These are phyloP conservation scores for Aphanomyces stellatus DNA, from an alignment of 352 stramenopile genomes.

Conservation along the genomic window DNA sequence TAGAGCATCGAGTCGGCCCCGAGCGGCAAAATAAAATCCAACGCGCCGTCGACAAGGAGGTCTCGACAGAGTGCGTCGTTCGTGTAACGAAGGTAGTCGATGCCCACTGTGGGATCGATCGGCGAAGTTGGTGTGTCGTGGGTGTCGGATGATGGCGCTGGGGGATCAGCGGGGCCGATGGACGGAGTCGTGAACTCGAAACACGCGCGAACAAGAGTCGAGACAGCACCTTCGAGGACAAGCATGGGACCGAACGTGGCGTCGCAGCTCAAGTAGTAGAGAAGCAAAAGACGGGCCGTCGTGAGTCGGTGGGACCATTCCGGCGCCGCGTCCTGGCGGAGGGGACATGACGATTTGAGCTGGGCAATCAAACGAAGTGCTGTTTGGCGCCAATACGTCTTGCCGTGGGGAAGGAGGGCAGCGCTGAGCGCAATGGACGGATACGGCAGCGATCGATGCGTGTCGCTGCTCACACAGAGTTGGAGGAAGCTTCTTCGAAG, in stretches of 20 bases:
- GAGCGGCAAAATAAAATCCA: constrained; percentile 11
- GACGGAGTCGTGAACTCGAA: background rate
- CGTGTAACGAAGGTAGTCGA: constrained; percentile 9
- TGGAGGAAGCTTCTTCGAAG: no score
- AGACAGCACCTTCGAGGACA: constrained; percentile 5
- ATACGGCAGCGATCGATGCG: no score
- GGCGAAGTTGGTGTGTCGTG: background rate
- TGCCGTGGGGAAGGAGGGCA: background rate
- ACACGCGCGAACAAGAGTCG: background rate
- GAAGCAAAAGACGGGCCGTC: background rate
- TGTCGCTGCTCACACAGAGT: no score
- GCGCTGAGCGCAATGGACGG: constrained; percentile 4
- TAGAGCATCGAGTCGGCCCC: constrained; percentile 6
- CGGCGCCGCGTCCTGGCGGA: background rate
- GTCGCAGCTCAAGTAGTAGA: constrained; percentile 14
- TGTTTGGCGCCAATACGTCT: background rate
- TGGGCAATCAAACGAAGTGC: background rate
- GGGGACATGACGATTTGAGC: background rate
- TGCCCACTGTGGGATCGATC: background rate
- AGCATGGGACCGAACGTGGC: background rate
- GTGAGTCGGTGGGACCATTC: background rate
- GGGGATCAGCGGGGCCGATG: background rate
- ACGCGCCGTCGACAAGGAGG: background rate
- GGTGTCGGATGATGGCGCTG: background rate
- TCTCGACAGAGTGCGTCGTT: background rate